Evolutionary conservation across 2,329 filamentous ascomycete species (phyloP).

Genomic region (Celoporthe dispersa): DNA sequence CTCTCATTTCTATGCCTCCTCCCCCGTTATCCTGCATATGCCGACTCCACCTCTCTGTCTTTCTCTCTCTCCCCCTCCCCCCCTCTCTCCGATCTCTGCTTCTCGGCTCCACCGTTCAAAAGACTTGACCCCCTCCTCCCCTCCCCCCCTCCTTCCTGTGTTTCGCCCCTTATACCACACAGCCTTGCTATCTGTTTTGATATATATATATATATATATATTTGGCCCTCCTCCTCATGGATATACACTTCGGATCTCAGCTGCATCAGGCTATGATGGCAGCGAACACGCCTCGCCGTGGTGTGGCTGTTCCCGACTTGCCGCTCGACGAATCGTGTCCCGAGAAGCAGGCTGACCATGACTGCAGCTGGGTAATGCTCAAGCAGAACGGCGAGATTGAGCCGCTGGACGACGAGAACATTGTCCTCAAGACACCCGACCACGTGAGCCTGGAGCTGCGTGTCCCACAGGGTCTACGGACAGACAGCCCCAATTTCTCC

Average conservation of each 20-base stretch:
- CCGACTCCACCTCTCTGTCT: conserved; percentile 10
- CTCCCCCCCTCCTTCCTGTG: no score
- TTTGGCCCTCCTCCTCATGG: conserved; percentile 22
- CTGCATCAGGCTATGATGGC: conserved; percentile 42
- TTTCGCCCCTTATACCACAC: not conserved
- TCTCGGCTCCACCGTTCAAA: conserved; percentile 11
- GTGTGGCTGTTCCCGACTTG: not conserved
- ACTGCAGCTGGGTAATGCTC: conserved; percentile 86
- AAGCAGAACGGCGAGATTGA: conserved; percentile 75
- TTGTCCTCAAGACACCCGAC: conserved; percentile 78
- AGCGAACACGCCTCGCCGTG: conserved; percentile 48
- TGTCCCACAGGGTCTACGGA: conserved; percentile 68
- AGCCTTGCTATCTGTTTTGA: conserved; percentile 7
- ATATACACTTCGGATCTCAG: conserved; percentile 24
- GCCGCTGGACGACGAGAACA: conserved; percentile 81
- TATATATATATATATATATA: no score
- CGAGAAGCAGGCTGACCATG: conserved; percentile 57
- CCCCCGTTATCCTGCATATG: conserved; percentile 17
- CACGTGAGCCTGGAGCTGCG: conserved; percentile 78
- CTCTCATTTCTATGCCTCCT: conserved; percentile 18
- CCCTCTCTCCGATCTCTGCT: conserved; percentile 10
- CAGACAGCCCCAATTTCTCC: conserved; percentile 62
- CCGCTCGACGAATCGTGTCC: conserved; percentile 40
- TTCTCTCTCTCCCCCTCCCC: not conserved
- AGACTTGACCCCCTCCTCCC: not conserved